A percentile compares a stretch with the other conserved stretches of the same genome.
Conservation (phyloP, 257 asterid species). For the Nicotiana noctiflora region DNA sequence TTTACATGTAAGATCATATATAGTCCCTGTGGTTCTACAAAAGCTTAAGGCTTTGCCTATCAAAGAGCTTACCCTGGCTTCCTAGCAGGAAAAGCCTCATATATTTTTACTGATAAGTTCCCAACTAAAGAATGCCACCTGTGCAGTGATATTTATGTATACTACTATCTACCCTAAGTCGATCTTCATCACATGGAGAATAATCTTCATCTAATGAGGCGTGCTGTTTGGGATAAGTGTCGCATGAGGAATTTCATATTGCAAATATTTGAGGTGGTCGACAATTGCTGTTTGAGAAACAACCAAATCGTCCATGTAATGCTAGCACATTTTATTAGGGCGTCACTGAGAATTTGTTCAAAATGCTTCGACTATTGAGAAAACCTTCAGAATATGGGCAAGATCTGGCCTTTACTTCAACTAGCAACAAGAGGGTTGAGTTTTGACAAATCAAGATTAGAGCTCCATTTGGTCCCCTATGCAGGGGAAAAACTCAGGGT, state of each 20-base stretch:
- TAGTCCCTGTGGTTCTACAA: too few relatives aligned
- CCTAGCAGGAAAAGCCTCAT: not conserved
- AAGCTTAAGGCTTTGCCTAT: not conserved
- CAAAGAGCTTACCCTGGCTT: not conserved
- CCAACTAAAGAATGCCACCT: not conserved
- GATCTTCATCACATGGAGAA: not conserved
- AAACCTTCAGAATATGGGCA: not conserved
- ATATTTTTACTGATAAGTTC: not conserved
- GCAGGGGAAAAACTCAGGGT: not conserved
- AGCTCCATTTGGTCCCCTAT: not conserved
- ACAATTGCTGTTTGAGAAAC: not conserved
- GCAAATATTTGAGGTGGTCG: not conserved
- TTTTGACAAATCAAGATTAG: not conserved
- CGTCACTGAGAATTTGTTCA: not conserved
- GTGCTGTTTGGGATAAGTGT: not conserved
- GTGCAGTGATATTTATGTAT: not conserved
- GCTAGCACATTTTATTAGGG: not conserved
- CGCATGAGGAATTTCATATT: not conserved
- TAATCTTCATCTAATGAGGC: not conserved
- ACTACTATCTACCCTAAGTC: not conserved
- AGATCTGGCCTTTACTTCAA: not conserved
- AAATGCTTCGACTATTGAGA: not conserved
- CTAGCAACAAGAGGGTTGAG: not conserved
- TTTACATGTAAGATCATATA: too few relatives aligned
- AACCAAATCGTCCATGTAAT: not conserved